These are phyloP conservation scores for Inonotus hispidus DNA, from an alignment of 1,284 basidiomycete species.

Conservation along the genomic window DNA sequence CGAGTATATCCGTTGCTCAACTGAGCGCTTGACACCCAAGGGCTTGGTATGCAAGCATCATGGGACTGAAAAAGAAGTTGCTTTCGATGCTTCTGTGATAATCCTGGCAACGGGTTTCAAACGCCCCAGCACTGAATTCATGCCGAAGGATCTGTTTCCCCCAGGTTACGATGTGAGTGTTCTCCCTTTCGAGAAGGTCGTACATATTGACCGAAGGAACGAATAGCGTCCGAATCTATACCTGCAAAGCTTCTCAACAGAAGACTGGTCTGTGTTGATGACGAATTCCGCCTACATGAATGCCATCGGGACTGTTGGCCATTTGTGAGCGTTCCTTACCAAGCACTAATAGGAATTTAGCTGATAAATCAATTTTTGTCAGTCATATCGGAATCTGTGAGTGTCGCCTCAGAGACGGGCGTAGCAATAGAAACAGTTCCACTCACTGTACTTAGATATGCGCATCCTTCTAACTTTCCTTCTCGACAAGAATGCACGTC, in stretches of 20 bases:
- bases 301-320: slow-evolving; percentile 41
- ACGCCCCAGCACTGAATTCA: slow-evolving; percentile 49
- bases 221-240: slow-evolving; percentile 49
- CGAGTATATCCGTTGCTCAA: slow-evolving; percentile 52
- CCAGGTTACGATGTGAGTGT: slow-evolving; percentile 42
- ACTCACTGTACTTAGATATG: slow-evolving; percentile 32
- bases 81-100: slow-evolving; percentile 49
- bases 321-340: slow-evolving; percentile 31
- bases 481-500: slow-evolving; percentile 47
- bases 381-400: slow-evolving; percentile 50
- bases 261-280: slow-evolving; percentile 52
- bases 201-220: neutral
- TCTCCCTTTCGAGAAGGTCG: neutral
- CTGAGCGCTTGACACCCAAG: slow-evolving; percentile 36
- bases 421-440: neutral
- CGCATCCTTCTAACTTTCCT: slow-evolving; percentile 55
- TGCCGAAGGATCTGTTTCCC: slow-evolving; percentile 56
- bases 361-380: slow-evolving; percentile 20
- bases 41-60: slow-evolving; percentile 40
- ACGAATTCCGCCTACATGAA: slow-evolving; percentile 56
- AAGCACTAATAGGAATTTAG: no score
- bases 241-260: slow-evolving; percentile 57
- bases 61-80: slow-evolving; percentile 29
- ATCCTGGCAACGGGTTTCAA: slow-evolving; percentile 61
- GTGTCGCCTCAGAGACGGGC: slow-evolving; percentile 12